Evolutionary conservation across 306 rosid genomes (phyloP).

Genomic region (Rosa chinensis): DNA sequence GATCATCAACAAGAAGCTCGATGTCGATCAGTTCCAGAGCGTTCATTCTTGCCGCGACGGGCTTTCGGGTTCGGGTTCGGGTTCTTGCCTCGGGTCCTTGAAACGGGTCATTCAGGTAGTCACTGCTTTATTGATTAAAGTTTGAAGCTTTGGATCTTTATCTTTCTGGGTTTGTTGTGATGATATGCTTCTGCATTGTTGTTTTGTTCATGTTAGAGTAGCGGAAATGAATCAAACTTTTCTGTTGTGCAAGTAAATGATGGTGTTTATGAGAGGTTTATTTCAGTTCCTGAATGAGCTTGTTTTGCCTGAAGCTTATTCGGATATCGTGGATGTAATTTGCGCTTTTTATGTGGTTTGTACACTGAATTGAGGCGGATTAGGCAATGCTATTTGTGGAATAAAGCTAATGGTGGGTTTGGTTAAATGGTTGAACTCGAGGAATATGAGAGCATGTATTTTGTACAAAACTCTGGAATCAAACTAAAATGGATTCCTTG

Average conservation of each 20-base stretch:
- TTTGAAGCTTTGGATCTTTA: background rate
- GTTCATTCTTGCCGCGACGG: constrained; percentile 62
- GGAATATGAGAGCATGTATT: background rate
- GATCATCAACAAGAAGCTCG: constrained; percentile 76
- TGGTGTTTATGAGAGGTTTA: background rate
- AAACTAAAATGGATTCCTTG: background rate
- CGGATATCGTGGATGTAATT: background rate
- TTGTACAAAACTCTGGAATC: too few species aligned
- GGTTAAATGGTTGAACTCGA: background rate
- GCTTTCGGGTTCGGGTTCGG: constrained; percentile 12
- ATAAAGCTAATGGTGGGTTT: background rate
- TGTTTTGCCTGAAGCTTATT: background rate
- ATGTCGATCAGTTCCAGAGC: constrained; percentile 63
- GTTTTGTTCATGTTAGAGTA: background rate
- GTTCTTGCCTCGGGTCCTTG: constrained; percentile 33
- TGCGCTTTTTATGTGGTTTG: background rate
- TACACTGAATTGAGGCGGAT: background rate
- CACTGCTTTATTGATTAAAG: background rate
- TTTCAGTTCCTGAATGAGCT: too few species aligned
- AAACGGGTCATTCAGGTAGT: constrained; percentile 47
- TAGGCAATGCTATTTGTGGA: background rate
- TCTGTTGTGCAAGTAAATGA: background rate
- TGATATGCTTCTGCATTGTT: background rate
- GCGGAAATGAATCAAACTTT: background rate
- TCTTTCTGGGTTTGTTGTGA: background rate